phyloP scores from a whole-genome alignment of 164 flowering plant species.

The Macadamia tetraphylla region DNA sequence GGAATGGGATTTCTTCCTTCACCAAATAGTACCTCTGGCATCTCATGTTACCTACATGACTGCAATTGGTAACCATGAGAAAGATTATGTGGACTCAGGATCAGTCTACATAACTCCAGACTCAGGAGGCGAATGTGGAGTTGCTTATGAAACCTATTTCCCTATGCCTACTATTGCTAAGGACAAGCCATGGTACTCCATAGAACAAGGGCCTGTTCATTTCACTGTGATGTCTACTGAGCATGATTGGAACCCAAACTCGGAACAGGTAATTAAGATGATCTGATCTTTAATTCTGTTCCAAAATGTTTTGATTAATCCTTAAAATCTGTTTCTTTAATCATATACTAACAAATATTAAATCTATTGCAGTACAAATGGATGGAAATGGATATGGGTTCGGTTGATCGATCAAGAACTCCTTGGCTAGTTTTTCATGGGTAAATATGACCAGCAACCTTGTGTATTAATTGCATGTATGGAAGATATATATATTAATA shows the following conservation, averaged over 20 bases:
- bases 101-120: slow-evolving; percentile 46
- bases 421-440: slow-evolving; percentile 86
- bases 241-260: slow-evolving; percentile 37
- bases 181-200: too few species aligned
- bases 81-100: slow-evolving; percentile 57
- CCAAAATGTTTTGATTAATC: not conserved
- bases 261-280: slow-evolving; percentile 57
- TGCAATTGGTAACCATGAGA: slow-evolving; percentile 72
- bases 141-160: slow-evolving; percentile 80
- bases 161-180: slow-evolving; percentile 79
- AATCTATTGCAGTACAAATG: slow-evolving; percentile 46
- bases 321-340: not conserved
- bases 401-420: slow-evolving; percentile 64
- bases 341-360: not conserved
- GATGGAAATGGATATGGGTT: slow-evolving; percentile 71
- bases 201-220: too few species aligned
- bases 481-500: too few species aligned
- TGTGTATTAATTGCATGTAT: too few species aligned
- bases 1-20: too few species aligned
- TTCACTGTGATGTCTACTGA: too few species aligned
- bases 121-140: slow-evolving; percentile 43
- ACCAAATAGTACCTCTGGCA: slow-evolving; percentile 66
- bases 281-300: too few species aligned
- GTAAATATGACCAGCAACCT: slow-evolving; percentile 25
- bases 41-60: too few species aligned